These are phyloP conservation scores for Elsinoe necatrix DNA, from an alignment of 2,329 filamentous ascomycete genomes.

Conservation along the genomic window DNA sequence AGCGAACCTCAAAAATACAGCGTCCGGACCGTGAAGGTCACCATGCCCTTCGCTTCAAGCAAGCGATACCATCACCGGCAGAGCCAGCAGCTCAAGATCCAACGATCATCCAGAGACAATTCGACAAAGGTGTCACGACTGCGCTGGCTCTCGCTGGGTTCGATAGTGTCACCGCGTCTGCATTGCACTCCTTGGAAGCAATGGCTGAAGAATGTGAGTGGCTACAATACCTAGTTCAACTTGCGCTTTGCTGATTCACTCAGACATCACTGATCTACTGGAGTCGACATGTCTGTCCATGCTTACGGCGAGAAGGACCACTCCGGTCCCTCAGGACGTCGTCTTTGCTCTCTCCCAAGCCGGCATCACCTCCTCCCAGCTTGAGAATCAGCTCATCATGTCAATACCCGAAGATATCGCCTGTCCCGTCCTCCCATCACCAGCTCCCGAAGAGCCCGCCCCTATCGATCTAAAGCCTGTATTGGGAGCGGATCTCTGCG, in stretches of 20 bases:
- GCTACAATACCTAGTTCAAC: background rate
- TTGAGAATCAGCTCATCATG: slow-evolving; percentile 34
- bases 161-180: slow-evolving; percentile 46
- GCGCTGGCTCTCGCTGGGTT: slow-evolving; percentile 47
- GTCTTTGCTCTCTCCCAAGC: slow-evolving; percentile 40
- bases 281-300: slow-evolving; percentile 50
- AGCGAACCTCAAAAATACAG: slow-evolving; percentile 16
- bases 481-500: slow-evolving; percentile 45
- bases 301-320: slow-evolving; percentile 46
- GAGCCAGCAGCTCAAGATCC: slow-evolving; percentile 40
- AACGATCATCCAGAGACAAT: slow-evolving; percentile 45
- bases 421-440: slow-evolving; percentile 34
- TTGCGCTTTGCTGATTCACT: background rate
- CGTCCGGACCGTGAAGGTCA: background rate
- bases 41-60: slow-evolving; percentile 17
- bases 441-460: slow-evolving; percentile 33
- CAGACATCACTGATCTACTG: slow-evolving; percentile 49
- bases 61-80: slow-evolving; percentile 24
- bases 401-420: slow-evolving; percentile 28
- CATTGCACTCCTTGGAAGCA: slow-evolving; percentile 48
- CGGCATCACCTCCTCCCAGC: slow-evolving; percentile 32
- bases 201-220: slow-evolving; percentile 52
- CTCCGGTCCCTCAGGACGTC: slow-evolving; percentile 53
- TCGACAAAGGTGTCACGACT: slow-evolving; percentile 48
- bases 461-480: slow-evolving; percentile 40